Percentiles rank a stretch among this genome's conserved stretches.
Conservation (phyloP, 2,329 filamentous ascomycete genomes). For the Paecilomyces niveus region DNA sequence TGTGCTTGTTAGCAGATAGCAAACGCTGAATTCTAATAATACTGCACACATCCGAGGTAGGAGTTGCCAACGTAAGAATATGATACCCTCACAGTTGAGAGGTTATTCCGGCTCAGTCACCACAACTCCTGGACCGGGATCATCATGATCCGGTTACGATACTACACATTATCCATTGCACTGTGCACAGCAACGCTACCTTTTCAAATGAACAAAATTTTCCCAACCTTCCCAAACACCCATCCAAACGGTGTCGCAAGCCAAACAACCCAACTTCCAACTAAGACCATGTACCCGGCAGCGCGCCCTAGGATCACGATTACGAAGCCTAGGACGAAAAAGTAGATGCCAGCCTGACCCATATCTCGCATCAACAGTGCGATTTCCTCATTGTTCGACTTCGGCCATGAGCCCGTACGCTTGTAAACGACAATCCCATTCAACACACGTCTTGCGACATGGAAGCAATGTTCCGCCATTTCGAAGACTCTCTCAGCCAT, state of each 20-base stretch:
- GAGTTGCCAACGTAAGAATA: neutral
- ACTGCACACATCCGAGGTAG: neutral
- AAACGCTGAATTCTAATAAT: too few relatives aligned
- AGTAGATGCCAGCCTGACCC: slow-evolving; percentile 25
- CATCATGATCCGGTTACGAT: neutral
- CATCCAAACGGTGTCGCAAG: slow-evolving; percentile 26
- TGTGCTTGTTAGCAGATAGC: too few relatives aligned
- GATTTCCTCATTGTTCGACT: slow-evolving; percentile 19
- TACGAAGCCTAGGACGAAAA: slow-evolving; percentile 25
- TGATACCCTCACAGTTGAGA: neutral
- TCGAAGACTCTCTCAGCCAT: slow-evolving; percentile 17
- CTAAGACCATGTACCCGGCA: slow-evolving; percentile 23
- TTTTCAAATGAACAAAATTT: slow-evolving; percentile 16
- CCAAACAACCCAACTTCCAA: slow-evolving; percentile 32
- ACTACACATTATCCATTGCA: neutral
- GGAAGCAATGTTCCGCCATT: slow-evolving; percentile 25
- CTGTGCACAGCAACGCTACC: neutral
- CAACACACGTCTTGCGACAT: slow-evolving; percentile 18
- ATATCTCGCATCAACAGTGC: slow-evolving; percentile 21
- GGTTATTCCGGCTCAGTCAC: neutral
- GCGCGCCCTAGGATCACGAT: slow-evolving; percentile 22
- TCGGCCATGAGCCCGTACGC: slow-evolving; percentile 23
- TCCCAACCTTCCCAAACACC: slow-evolving; percentile 20
- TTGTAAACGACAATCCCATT: slow-evolving; percentile 22
- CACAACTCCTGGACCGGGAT: neutral